A percentile compares a stretch with the other conserved stretches of the same genome.
Conservation (phyloP, 106 monocot species). For the Amphibolis antarctica region DNA sequence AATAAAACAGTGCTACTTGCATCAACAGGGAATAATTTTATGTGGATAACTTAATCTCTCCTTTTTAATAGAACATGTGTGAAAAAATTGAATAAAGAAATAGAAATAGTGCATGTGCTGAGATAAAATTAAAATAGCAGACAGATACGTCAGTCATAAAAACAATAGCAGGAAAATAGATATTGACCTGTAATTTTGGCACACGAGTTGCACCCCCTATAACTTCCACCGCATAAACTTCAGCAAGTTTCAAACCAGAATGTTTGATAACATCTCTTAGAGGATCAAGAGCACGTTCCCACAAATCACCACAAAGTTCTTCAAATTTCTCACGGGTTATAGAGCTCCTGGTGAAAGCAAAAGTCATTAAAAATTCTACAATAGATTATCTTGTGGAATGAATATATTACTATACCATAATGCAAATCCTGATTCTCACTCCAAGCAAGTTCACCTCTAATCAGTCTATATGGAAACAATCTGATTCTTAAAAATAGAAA, state of each 20-base stretch:
- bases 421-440: too few species aligned
- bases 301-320: conserved; percentile 85
- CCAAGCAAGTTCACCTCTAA: too few species aligned
- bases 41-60: too few species aligned
- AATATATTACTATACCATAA: too few species aligned
- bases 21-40: too few species aligned
- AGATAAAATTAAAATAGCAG: too few species aligned
- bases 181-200: conserved; percentile 83
- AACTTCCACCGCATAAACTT: conserved; percentile 91
- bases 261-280: conserved; percentile 62
- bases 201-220: conserved; percentile 98
- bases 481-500: too few species aligned
- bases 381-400: too few species aligned
- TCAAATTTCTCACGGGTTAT: conserved; percentile 97
- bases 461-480: too few species aligned
- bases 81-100: background rate
- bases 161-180: background rate
- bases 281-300: conserved; percentile 68
- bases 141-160: too few species aligned
- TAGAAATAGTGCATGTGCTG: background rate
- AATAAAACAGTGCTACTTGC: background rate
- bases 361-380: background rate
- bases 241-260: conserved; percentile 59
- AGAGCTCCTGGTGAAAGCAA: conserved; percentile 52
- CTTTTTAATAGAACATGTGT: too few species aligned